Percentiles rank a stretch among this genome's conserved stretches.
phyloP scores from a whole-genome alignment of 805 yeast species.

The Cyberlindnera mrakii region DNA sequence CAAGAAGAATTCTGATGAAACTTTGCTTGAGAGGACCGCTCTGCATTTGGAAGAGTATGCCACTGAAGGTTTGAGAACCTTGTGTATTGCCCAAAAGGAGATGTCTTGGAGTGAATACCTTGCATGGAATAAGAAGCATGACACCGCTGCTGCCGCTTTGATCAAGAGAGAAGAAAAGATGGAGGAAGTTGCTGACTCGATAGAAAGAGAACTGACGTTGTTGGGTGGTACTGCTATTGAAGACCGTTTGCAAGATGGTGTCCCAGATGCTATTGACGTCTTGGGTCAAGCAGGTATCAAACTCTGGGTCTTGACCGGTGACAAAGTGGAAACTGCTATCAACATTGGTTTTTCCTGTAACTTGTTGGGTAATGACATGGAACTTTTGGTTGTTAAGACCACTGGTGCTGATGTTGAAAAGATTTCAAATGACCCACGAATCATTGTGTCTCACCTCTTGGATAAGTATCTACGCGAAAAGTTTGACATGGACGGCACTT shows the following conservation, averaged over 20 bases:
- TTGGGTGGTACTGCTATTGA: conserved; percentile 86
- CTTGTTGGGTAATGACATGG: conserved; percentile 69
- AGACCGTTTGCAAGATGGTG: conserved; percentile 81
- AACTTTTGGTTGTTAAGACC: conserved; percentile 58
- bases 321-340: conserved; percentile 84
- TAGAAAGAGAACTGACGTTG: conserved; percentile 58
- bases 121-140: conserved; percentile 58
- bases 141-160: conserved; percentile 58
- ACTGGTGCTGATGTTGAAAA: conserved; percentile 48
- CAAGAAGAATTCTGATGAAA: conserved; percentile 37
- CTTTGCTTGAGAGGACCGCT: conserved; percentile 57
- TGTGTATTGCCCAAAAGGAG: conserved; percentile 72
- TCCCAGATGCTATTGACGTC: conserved; percentile 70
- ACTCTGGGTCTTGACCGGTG: conserved; percentile 84
- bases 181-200: conserved; percentile 69
- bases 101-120: conserved; percentile 54
- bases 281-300: conserved; percentile 75
- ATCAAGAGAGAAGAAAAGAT: conserved; percentile 62
- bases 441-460: conserved; percentile 42
- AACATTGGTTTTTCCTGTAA: conserved; percentile 86
- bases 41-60: conserved; percentile 72
- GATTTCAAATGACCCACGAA: conserved; percentile 32
- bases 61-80: conserved; percentile 76
- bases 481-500: conserved; percentile 54
- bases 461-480: conserved; percentile 45